Evolutionary conservation across 192 early-diverging fungal genomes (phyloP), one percentile per base, ranked within the genome.

Genomic region (Entophlyctis helioformis): DNA sequence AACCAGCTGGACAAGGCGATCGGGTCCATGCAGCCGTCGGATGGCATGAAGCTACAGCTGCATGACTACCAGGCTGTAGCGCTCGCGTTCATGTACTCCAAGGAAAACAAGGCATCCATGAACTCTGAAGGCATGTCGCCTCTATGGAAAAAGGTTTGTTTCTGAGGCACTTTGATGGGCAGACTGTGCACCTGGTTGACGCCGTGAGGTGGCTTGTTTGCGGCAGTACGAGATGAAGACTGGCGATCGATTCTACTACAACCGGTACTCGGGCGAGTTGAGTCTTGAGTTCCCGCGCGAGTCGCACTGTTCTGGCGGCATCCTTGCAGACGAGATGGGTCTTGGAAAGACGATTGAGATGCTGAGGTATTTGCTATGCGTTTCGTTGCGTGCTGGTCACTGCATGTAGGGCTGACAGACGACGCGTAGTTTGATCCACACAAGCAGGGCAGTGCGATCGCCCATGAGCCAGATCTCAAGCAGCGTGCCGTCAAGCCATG

Each of bases 301-400:
- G 23, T 40, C 32, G 10, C 44, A 50, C 8, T 54, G 51, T 19
- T 32, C 47, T 11, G 65, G 61, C 13, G 65, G 65, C 0, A 67
- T 67, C 44, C 37, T 67, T 3, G 65, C 65, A 0, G 65, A 64
- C 45, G 61, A 67, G 41, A 67, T 46, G 44, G 51, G 18, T 22
- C 0, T 12, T 10, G 12, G 24, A 48, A 15, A n/a, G n/a, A n/a
- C n/a, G n/a, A n/a, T n/a, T n/a, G n/a, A n/a, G n/a, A n/a, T n/a
- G n/a, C n/a, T n/a, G n/a, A n/a, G n/a, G n/a, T n/a, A n/a, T n/a
- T 27, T 13, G 40, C 16, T 26, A n/a, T 46, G 31, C 45, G 42
- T 16, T 50, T 42, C 22, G 10, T 48, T 13, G 16, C 12, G 24
- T 46, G 23, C 28, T 44, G 20, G 47, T 43, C n/a, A 42, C 23